Percentiles rank a stretch among this genome's conserved stretches.
Conservation (phyloP, 495 filamentous ascomycete genomes). For the Xylaria acuta region DNA sequence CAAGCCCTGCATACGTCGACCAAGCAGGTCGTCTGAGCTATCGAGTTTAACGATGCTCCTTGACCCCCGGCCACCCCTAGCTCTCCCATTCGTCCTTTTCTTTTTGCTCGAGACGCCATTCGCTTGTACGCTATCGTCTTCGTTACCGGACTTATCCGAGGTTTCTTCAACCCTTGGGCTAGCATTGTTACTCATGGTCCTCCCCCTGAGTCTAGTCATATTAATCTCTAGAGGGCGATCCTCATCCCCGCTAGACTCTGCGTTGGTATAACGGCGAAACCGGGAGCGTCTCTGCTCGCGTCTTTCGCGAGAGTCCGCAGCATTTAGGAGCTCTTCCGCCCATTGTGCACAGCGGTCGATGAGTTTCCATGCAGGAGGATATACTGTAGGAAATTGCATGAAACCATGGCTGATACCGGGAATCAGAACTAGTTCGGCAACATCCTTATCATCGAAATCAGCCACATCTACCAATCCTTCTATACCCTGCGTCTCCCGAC, state of each 20-base stretch:
- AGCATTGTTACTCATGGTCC: slow-evolving; percentile 30
- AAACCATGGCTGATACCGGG: slow-evolving; percentile 93
- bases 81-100: slow-evolving; percentile 42
- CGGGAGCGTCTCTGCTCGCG: slow-evolving; percentile 31
- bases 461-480: slow-evolving; percentile 38
- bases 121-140: slow-evolving; percentile 28
- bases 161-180: slow-evolving; percentile 38
- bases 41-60: slow-evolving; percentile 74
- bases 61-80: slow-evolving; percentile 45
- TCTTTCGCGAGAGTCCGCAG: slow-evolving; percentile 48
- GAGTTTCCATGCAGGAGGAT: slow-evolving; percentile 84
- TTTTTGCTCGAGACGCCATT: slow-evolving; percentile 43
- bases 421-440: slow-evolving; percentile 81
- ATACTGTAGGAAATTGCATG: slow-evolving; percentile 84
- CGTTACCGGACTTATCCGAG: slow-evolving; percentile 26
- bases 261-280: slow-evolving; percentile 46
- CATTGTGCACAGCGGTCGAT: slow-evolving; percentile 76
- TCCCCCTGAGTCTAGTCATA: slow-evolving; percentile 50
- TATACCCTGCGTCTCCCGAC: slow-evolving; percentile 30
- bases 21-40: slow-evolving; percentile 84
- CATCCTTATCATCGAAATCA: slow-evolving; percentile 75
- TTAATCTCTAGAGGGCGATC: slow-evolving; percentile 83
- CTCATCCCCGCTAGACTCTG: slow-evolving; percentile 79
- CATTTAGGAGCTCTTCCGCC: slow-evolving; percentile 74
- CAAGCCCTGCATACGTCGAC: slow-evolving; percentile 83